Conservation (phyloP, 768 basidiomycete genomes). For the Lyophyllum shimeji region DNA sequence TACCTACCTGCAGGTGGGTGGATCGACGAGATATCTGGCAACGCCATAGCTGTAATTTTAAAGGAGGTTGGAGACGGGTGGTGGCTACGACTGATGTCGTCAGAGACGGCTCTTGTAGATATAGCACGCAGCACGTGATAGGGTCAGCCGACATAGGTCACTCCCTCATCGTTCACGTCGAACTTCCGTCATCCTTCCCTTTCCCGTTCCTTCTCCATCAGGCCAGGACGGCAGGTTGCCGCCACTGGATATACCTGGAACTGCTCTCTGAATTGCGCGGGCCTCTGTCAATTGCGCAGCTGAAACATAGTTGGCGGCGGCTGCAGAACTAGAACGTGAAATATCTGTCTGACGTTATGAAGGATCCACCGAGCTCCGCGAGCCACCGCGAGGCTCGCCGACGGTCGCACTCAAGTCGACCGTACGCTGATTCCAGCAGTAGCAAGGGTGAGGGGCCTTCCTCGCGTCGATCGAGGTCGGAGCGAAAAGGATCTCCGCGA, state of each 20-base stretch:
- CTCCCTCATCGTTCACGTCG: neutral
- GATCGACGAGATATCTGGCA: slow-evolving; percentile 27
- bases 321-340: neutral
- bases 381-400: slow-evolving; percentile 12
- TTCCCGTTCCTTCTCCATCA: neutral
- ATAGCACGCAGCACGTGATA: neutral
- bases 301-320: neutral
- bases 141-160: neutral
- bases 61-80: slow-evolving; percentile 1
- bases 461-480: neutral
- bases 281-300: neutral
- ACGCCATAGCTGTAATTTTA: slow-evolving; percentile 24
- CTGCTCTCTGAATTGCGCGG: neutral
- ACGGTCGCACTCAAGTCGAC: neutral
- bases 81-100: neutral
- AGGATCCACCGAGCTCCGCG: slow-evolving; percentile 12
- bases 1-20: slow-evolving; percentile 52
- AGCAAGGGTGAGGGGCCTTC: neutral
- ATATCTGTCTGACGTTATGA: slow-evolving; percentile 8
- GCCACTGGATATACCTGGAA: neutral
- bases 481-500: neutral
- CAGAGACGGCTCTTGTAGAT: neutral
- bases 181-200: neutral
- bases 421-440: neutral
- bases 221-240: neutral